Evolutionary conservation across 1,284 basidiomycete species (phyloP).

Genomic region (Tilletia caries): DNA sequence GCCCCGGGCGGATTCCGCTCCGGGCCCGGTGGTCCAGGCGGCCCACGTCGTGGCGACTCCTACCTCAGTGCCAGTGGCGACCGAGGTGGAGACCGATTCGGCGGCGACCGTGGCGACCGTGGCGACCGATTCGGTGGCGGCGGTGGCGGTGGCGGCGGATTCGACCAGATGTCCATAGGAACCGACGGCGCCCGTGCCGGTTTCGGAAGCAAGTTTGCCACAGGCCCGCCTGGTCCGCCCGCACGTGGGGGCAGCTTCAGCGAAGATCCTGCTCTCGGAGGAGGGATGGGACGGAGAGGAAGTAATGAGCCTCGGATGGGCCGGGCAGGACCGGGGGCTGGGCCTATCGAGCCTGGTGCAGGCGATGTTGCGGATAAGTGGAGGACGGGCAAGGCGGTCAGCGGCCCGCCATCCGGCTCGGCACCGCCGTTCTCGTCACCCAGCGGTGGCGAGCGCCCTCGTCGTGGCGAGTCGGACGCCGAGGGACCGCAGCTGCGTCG

Average conservation of each 20-base stretch:
- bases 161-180: constrained; percentile 48
- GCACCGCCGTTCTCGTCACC: background rate
- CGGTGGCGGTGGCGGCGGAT: constrained; percentile 28
- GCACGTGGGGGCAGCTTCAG: constrained; percentile 18
- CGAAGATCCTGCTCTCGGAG: constrained; percentile 10
- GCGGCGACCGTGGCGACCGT: background rate
- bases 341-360: constrained; percentile 38
- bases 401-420: constrained; percentile 15
- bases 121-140: constrained; percentile 1
- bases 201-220: constrained; percentile 43
- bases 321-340: no score
- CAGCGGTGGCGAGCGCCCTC: background rate
- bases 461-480: constrained; percentile 9
- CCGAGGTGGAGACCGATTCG: background rate
- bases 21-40: no score
- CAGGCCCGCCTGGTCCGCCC: constrained; percentile 24
- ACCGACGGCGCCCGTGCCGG: constrained; percentile 42
- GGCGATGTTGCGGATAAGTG: constrained; percentile 47
- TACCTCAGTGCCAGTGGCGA: background rate
- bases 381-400: constrained; percentile 50
- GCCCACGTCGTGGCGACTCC: constrained; percentile 5
- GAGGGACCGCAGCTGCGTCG: constrained; percentile 17
- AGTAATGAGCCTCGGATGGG: background rate
- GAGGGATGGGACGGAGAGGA: no score
- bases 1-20: background rate